Evolutionary conservation across 148 eudicot species (phyloP).

Genomic region (Rhododendron kiyosumense): DNA sequence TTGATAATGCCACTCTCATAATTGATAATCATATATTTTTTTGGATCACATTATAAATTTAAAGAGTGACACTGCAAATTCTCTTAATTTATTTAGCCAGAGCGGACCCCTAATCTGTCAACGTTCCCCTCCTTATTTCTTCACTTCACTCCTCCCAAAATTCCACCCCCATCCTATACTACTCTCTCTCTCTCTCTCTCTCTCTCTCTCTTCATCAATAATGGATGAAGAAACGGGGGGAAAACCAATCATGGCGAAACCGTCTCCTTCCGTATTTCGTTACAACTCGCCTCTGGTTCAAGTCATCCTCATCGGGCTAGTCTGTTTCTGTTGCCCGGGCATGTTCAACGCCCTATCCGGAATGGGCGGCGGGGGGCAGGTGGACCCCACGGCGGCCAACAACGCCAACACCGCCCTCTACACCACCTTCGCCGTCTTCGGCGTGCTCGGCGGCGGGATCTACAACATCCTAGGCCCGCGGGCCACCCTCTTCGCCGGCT

Average conservation of each 20-base stretch:
- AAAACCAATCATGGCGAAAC: background rate
- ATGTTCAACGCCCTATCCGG: constrained; percentile 96
- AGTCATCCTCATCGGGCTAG: constrained; percentile 64
- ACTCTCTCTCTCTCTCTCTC: too few species aligned
- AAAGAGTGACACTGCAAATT: too few species aligned
- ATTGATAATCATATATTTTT: too few species aligned
- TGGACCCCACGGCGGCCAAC: constrained; percentile 84
- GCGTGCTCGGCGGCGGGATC: constrained; percentile 85
- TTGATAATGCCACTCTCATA: too few species aligned
- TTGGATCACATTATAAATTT: too few species aligned
- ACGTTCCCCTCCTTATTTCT: too few species aligned
- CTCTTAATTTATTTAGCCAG: too few species aligned
- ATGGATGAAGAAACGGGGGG: constrained; percentile 27
- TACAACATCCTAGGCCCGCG: constrained; percentile 85
- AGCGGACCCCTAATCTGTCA: too few species aligned
- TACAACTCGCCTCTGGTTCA: constrained; percentile 83
- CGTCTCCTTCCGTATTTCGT: constrained; percentile 29
- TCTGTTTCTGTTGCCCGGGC: constrained; percentile 95
- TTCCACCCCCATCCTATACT: too few species aligned
- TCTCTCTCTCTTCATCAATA: too few species aligned
- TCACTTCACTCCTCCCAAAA: too few species aligned
- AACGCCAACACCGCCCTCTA: constrained; percentile 94
- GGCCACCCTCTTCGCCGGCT: constrained; percentile 61
- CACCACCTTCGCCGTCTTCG: constrained; percentile 80
- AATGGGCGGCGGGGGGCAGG: constrained; percentile 97